Percentiles rank a stretch among this genome's conserved stretches.
Conservation (phyloP, 306 rosid species). For the Cucurbita maxima region DNA sequence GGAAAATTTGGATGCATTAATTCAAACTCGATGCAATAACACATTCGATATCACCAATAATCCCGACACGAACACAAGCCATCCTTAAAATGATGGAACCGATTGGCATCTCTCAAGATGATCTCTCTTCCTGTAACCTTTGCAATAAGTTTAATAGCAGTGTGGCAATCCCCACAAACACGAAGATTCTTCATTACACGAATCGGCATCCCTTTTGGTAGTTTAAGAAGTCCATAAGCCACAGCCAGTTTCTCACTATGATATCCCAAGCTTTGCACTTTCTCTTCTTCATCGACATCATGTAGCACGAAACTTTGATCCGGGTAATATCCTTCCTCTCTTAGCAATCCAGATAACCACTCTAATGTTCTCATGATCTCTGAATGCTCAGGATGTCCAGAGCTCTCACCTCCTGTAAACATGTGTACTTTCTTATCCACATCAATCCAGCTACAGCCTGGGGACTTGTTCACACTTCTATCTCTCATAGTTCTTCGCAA, state of each 20-base stretch:
- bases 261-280: conserved; percentile 10
- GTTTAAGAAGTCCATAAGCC: conserved; percentile 15
- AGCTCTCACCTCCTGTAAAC: conserved; percentile 17
- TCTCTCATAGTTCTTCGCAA: conserved; percentile 10
- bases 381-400: conserved; percentile 1
- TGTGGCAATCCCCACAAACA: conserved; percentile 22
- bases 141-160: conserved; percentile 14
- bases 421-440: conserved; percentile 17
- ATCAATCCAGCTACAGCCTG: conserved; percentile 22
- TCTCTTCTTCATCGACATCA: conserved; percentile 18
- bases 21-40: neutral
- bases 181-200: conserved; percentile 19
- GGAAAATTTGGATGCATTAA: neutral
- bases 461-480: conserved; percentile 10
- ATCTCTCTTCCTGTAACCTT: conserved; percentile 9
- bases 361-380: conserved; percentile 9
- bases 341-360: conserved; percentile 6
- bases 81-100: conserved; percentile 18
- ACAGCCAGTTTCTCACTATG: conserved; percentile 21
- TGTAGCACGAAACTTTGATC: conserved; percentile 12
- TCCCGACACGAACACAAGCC: conserved; percentile 18
- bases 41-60: conserved; percentile 9
- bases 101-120: conserved; percentile 14
- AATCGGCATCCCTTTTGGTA: conserved; percentile 6
- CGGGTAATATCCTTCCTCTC: conserved; percentile 12